phyloP scores from a whole-genome alignment of 2,329 filamentous ascomycete species.

The Xylariaceae sp. region DNA sequence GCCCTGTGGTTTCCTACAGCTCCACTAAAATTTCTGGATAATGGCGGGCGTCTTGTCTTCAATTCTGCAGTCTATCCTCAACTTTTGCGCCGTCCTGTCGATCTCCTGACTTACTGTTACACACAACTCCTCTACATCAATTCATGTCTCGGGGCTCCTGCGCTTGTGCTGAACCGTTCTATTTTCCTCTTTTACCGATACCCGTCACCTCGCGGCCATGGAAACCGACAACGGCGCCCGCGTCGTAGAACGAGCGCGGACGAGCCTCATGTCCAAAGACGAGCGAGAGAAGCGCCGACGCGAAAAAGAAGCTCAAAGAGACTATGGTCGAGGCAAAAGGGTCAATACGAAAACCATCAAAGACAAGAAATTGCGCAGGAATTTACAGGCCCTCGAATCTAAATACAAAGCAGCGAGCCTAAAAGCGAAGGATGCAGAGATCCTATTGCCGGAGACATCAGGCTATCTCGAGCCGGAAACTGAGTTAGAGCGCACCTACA shows the following conservation, averaged over 20 bases:
- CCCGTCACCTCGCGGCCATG: slow-evolving; percentile 12
- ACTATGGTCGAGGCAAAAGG: slow-evolving; percentile 83
- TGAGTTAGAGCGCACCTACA: slow-evolving; percentile 90
- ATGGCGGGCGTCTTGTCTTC: neutral
- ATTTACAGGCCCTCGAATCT: slow-evolving; percentile 76
- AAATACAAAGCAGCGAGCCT: slow-evolving; percentile 83
- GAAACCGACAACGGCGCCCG: slow-evolving; percentile 58
- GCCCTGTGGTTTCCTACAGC: slow-evolving; percentile 6
- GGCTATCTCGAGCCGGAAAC: slow-evolving; percentile 89
- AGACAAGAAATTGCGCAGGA: slow-evolving; percentile 88
- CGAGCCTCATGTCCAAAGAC: slow-evolving; percentile 57
- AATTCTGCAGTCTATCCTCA: slow-evolving; percentile 11
- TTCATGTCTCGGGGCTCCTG: no score
- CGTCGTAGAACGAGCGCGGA: slow-evolving; percentile 54
- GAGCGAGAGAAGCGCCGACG: slow-evolving; percentile 59
- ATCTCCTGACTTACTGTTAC: neutral
- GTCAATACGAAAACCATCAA: slow-evolving; percentile 76
- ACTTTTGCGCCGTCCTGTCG: slow-evolving; percentile 14
- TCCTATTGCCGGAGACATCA: slow-evolving; percentile 82
- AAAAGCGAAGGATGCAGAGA: slow-evolving; percentile 93
- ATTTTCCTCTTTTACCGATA: neutral
- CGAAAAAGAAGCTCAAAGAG: slow-evolving; percentile 68
- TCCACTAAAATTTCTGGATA: slow-evolving; percentile 30
- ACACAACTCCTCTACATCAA: no score
- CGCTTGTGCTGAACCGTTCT: no score